Base-by-base conservation (phyloP, 1,284 basidiomycete species). In the Farysia itapuensis region DNA sequence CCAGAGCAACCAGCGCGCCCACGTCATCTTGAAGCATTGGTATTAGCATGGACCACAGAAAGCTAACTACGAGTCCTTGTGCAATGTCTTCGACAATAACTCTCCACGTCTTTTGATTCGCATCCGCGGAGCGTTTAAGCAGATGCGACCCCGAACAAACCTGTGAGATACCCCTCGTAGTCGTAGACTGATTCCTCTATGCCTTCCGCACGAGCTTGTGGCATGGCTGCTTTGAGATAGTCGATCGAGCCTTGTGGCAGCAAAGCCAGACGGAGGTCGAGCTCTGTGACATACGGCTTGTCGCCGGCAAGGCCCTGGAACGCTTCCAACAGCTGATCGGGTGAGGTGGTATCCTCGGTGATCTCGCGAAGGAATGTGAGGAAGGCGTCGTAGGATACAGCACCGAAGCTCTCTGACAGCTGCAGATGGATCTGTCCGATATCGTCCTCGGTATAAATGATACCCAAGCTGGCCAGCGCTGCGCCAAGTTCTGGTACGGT, bases 251-350 rank as follows among this genome's bases (percentile, higher is more conserved):
- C 81, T 14, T 82, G 80, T 1, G 93, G 88, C 9, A 98, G 81
- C 46, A 87, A 83, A n/a, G 92, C 90, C 46, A 92, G 80, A 45
- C 86, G 84, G 72, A 98, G 82, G 76, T 98, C 94, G 28, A 95
- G 80, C 77, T 97, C 93, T 3, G 93, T 96, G 14, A 97, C 86
- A 64, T 88, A 93, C 5, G 88, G 86, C 90, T 97, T 97, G 72
- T 93, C 88, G 12, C 82, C 84, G 2, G 92, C 90, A 33, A 96
- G 86, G 7, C 89, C 90, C 35, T 89, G 85, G 84, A 98, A 98
- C 2, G 93, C 86, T 63, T 93, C 90, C 16, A 89, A 84, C 51
- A 98, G 82, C 74, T 97, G 94, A 43, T 93, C 90, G 0, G 88
- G 84, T 1, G 90, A 89, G 1, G 90, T 93, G 43, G 94, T 90